Conservation (phyloP, 73 alveolate genomes). For the Tetrahymena malaccensis region DNA sequence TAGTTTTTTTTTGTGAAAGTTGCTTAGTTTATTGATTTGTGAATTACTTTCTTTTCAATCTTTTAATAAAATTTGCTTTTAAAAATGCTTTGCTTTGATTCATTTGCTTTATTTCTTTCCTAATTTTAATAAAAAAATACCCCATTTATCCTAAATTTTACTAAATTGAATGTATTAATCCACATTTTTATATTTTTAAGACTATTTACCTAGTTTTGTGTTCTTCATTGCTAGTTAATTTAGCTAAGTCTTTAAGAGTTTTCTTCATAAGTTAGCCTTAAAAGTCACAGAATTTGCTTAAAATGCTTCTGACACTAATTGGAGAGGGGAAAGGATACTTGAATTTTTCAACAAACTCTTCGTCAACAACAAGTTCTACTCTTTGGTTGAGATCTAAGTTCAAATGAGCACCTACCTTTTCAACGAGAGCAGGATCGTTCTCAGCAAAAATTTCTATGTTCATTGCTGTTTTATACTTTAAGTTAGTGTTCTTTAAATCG, state of each 20-base stretch:
- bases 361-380: slow-evolving; percentile 36
- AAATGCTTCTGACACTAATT: slow-evolving; percentile 63
- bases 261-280: slow-evolving; percentile 62
- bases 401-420: slow-evolving; percentile 47
- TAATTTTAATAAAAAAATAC: too few relatives aligned
- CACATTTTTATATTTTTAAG: neutral
- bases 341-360: slow-evolving; percentile 12
- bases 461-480: slow-evolving; percentile 68
- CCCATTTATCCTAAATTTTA: too few relatives aligned
- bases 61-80: too few relatives aligned
- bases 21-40: too few relatives aligned
- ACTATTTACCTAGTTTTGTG: slow-evolving; percentile 17
- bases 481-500: slow-evolving; percentile 45
- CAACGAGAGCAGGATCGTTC: slow-evolving; percentile 57
- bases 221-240: slow-evolving; percentile 43
- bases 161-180: too few relatives aligned
- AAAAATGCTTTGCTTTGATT: too few relatives aligned
- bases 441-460: slow-evolving; percentile 79
- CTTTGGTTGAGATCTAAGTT: slow-evolving; percentile 44
- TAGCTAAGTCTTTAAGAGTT: slow-evolving; percentile 45
- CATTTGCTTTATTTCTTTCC: too few relatives aligned
- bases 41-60: too few relatives aligned
- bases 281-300: slow-evolving; percentile 65
- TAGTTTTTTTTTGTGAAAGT: too few relatives aligned
- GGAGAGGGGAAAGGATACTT: slow-evolving; percentile 85